Evolutionary conservation across 345 rosid species (phyloP).

Genomic region (Citrus glauca): DNA sequence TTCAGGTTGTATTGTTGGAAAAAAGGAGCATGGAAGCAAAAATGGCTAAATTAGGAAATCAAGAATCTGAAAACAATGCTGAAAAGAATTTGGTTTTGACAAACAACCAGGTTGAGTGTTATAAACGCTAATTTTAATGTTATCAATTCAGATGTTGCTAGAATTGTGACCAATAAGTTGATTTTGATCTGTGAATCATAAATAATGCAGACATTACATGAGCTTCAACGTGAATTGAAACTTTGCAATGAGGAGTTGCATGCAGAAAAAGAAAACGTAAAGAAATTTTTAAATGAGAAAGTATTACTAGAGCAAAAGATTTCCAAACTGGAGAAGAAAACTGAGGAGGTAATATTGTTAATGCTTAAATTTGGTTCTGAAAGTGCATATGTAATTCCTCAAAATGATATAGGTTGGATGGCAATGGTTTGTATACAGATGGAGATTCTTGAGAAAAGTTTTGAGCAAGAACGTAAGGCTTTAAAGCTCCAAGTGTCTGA

Average conservation of each 20-base stretch:
- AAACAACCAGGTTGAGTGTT: constrained; percentile 52
- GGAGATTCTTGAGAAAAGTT: constrained; percentile 45
- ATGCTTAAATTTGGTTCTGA: constrained; percentile 1
- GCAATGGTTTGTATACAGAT: constrained; percentile 34
- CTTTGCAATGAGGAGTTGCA: constrained; percentile 52
- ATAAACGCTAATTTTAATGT: not conserved
- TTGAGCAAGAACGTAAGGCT: constrained; percentile 64
- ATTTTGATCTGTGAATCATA: constrained; percentile 22
- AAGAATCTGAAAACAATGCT: constrained; percentile 35
- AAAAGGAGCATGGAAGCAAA: constrained; percentile 56
- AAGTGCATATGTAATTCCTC: not conserved
- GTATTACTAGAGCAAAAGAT: constrained; percentile 55
- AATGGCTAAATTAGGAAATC: constrained; percentile 44
- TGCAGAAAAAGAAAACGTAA: constrained; percentile 45
- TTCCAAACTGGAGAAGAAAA: constrained; percentile 52
- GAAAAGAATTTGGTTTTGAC: constrained; percentile 37
- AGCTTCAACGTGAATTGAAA: constrained; percentile 69
- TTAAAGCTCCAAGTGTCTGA: constrained; percentile 57
- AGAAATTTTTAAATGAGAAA: constrained; percentile 55
- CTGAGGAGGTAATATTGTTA: constrained; percentile 56
- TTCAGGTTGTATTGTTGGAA: constrained; percentile 58
- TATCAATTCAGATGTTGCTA: not conserved
- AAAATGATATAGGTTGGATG: not conserved
- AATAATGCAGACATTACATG: constrained; percentile 37
- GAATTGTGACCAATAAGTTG: not conserved